These are phyloP conservation scores for Saturnispora gosingensis DNA, from an alignment of 805 yeast genomes.

Conservation along the genomic window DNA sequence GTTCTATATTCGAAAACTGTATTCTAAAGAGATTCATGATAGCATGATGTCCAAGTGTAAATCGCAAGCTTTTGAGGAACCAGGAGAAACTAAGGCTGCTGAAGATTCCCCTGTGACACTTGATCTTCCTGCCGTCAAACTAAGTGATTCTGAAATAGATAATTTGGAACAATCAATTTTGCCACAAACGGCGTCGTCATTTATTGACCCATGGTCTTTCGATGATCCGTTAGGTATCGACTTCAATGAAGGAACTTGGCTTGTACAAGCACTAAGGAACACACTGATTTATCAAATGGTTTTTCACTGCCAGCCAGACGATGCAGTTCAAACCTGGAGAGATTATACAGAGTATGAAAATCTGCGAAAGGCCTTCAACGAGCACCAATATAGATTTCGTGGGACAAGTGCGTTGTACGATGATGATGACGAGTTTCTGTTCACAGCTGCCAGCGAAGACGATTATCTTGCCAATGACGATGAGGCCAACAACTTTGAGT, in stretches of 20 bases:
- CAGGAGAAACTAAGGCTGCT: constrained; percentile 11
- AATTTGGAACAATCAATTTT: constrained; percentile 28
- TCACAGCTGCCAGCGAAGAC: neutral
- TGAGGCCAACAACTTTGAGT: neutral
- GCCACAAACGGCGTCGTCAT: constrained; percentile 31
- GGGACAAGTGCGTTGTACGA: constrained; percentile 6
- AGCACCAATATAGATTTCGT: constrained; percentile 16
- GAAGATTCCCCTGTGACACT: constrained; percentile 20
- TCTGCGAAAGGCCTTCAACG: constrained; percentile 46
- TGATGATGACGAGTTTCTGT: neutral
- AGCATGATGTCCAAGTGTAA: neutral
- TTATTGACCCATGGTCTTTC: constrained; percentile 81
- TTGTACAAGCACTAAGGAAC: constrained; percentile 71
- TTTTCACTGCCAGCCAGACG: constrained; percentile 93
- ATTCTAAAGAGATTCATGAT: constrained; percentile 32
- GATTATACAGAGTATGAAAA: constrained; percentile 70
- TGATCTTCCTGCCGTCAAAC: constrained; percentile 25
- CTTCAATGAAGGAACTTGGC: constrained; percentile 83
- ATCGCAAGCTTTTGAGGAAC: neutral
- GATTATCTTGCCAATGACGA: neutral
- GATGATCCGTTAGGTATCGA: constrained; percentile 78
- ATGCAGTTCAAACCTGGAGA: constrained; percentile 80
- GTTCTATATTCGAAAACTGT: constrained; percentile 58
- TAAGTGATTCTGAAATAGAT: constrained; percentile 35
- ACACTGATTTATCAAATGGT: constrained; percentile 74